These are phyloP conservation scores for Mesembryanthemum crystallinum DNA, from an alignment of 148 eudicot species.

Conservation along the genomic window DNA sequence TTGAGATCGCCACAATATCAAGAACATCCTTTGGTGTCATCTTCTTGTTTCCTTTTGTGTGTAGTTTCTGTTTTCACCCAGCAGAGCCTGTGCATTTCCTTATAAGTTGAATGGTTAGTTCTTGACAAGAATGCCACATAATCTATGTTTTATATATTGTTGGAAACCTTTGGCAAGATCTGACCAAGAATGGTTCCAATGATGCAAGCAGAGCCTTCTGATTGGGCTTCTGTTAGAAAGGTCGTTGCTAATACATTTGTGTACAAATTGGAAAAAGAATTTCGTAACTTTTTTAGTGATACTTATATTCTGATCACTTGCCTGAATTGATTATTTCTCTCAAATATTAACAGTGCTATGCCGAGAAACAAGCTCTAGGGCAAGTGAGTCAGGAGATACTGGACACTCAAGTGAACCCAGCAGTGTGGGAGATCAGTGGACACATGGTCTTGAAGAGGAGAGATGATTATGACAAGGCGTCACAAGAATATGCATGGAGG, in stretches of 20 bases:
- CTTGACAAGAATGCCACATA: too few species aligned
- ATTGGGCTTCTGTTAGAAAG: not conserved
- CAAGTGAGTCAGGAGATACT: constrained; percentile 61
- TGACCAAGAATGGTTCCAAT: not conserved
- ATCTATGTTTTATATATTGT: not conserved
- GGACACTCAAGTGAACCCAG: constrained; percentile 83
- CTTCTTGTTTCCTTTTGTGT: too few species aligned
- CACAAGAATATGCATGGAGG: constrained; percentile 64
- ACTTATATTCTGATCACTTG: not conserved
- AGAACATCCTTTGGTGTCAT: too few species aligned
- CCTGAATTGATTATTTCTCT: not conserved
- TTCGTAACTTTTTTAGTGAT: too few species aligned
- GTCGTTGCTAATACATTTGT: not conserved
- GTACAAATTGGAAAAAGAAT: not conserved
- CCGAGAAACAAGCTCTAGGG: constrained; percentile 79
- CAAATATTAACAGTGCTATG: constrained; percentile 56
- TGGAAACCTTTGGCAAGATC: not conserved
- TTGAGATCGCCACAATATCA: too few species aligned
- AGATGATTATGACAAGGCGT: constrained; percentile 63
- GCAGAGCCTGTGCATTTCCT: too few species aligned
- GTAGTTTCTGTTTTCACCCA: too few species aligned
- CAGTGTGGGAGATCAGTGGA: constrained; percentile 85
- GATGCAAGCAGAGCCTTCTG: not conserved
- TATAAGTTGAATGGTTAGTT: too few species aligned
- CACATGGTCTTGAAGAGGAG: constrained; percentile 76